Percentiles rank a stretch among this genome's conserved stretches.
These are phyloP conservation scores for Beauveria medogensis DNA, from an alignment of 2,329 filamentous ascomycete genomes.

Conservation along the genomic window DNA sequence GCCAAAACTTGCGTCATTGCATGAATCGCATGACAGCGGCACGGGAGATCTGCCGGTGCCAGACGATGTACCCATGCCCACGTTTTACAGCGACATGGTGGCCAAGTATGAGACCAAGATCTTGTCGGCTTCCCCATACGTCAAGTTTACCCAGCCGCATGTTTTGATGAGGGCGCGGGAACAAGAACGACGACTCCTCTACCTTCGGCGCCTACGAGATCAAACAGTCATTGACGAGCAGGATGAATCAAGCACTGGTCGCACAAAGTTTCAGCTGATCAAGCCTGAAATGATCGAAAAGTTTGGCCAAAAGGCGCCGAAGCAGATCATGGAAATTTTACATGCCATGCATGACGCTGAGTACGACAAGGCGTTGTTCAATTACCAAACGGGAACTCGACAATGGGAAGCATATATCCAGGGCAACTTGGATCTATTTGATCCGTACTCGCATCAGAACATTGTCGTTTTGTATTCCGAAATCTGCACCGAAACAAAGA, in stretches of 20 bases:
- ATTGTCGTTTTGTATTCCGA: constrained; percentile 92
- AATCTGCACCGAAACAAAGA: constrained; percentile 87
- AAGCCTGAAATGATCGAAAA: constrained; percentile 92
- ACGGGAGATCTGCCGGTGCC: constrained; percentile 52
- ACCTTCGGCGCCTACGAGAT: constrained; percentile 75
- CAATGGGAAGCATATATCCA: constrained; percentile 96
- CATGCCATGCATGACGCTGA: constrained; percentile 94
- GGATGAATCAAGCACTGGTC: constrained; percentile 51
- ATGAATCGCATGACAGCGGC: constrained; percentile 35
- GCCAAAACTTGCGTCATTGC: constrained; percentile 26
- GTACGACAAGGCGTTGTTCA: constrained; percentile 89
- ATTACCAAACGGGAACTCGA: constrained; percentile 86
- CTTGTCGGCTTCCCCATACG: constrained; percentile 89
- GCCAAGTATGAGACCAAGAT: constrained; percentile 89
- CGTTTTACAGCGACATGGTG: constrained; percentile 92
- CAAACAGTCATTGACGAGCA: constrained; percentile 56
- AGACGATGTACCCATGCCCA: constrained; percentile 76
- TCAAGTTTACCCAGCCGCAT: constrained; percentile 91
- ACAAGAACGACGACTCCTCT: constrained; percentile 75
- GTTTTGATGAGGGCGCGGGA: constrained; percentile 86
- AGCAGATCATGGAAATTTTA: constrained; percentile 84
- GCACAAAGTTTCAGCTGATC: constrained; percentile 79
- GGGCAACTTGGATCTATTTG: constrained; percentile 80
- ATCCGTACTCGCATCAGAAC: constrained; percentile 92
- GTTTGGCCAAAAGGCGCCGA: constrained; percentile 68